phyloP scores from a whole-genome alignment of 805 yeast species.

The Metschnikowia picachoensis region DNA sequence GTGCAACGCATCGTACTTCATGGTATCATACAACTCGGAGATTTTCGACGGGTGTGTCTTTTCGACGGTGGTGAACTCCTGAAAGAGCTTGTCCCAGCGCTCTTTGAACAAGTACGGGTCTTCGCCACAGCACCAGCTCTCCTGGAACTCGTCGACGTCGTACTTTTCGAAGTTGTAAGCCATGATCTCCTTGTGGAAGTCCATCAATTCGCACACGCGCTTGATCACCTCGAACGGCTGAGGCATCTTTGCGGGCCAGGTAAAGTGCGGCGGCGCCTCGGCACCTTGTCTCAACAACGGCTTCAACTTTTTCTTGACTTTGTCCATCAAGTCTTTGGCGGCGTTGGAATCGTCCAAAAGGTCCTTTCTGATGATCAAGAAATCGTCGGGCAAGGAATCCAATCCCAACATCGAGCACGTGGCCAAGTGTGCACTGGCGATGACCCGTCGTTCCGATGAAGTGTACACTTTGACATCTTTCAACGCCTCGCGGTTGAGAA shows the following conservation, averaged over 20 bases:
- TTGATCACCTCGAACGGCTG: constrained; percentile 93
- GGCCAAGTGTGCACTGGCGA: constrained; percentile 87
- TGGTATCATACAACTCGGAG: constrained; percentile 93
- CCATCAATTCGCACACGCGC: constrained; percentile 93
- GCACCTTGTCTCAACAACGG: constrained; percentile 93
- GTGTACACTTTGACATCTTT: constrained; percentile 84
- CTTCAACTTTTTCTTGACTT: constrained; percentile 92
- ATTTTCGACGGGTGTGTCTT: constrained; percentile 97
- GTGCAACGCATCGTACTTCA: constrained; percentile 97
- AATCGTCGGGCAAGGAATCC: constrained; percentile 66
- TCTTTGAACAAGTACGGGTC: constrained; percentile 87
- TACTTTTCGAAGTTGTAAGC: constrained; percentile 68
- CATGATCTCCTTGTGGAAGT: constrained; percentile 81
- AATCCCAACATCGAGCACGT: constrained; percentile 70
- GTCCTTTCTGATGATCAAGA: constrained; percentile 80
- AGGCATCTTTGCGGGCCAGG: constrained; percentile 99
- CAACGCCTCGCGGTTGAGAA: constrained; percentile 79
- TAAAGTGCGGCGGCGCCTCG: constrained; percentile 94
- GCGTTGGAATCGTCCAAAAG: constrained; percentile 95
- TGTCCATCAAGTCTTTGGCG: constrained; percentile 96
- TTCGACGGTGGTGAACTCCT: constrained; percentile 87
- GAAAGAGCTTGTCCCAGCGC: constrained; percentile 95
- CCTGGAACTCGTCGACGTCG: constrained; percentile 65
- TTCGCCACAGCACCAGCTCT: constrained; percentile 94
- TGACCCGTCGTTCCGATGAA: constrained; percentile 91